Evolutionary conservation across 1,139 yeast species (phyloP).

Genomic region (Blastobotrys indianensis): DNA sequence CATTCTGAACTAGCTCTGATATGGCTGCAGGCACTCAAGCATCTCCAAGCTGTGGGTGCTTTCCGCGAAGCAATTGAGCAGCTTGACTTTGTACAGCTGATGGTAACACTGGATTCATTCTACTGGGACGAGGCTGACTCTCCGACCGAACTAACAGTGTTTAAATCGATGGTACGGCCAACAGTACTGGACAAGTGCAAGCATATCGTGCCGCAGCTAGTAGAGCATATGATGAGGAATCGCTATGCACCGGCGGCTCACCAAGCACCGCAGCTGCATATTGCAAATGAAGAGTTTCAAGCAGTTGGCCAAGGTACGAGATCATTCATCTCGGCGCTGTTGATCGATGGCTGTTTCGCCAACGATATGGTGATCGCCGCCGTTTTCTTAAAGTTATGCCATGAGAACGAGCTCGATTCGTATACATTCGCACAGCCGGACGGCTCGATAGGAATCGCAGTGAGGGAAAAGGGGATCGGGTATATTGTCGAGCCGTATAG

Average conservation of each 20-base stretch:
- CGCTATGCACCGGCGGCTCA: not conserved
- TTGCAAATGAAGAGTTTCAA: not conserved
- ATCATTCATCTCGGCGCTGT: not conserved
- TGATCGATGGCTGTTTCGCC: not conserved
- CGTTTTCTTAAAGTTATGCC: not conserved
- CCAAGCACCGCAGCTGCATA: slow-evolving; percentile 1
- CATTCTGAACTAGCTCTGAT: too few relatives aligned
- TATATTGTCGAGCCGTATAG: too few relatives aligned
- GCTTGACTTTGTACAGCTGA: not conserved
- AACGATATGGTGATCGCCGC: not conserved
- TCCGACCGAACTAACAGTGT: not conserved
- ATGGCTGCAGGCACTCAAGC: not conserved
- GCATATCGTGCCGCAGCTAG: too few relatives aligned
- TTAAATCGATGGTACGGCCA: too few relatives aligned
- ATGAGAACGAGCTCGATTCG: not conserved
- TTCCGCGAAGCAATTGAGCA: not conserved
- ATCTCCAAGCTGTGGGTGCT: not conserved
- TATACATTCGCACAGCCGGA: not conserved
- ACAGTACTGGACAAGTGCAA: too few relatives aligned
- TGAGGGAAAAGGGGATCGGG: too few relatives aligned
- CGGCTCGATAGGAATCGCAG: too few relatives aligned
- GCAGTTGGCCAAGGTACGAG: not conserved
- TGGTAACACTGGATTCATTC: not conserved
- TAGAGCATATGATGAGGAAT: too few relatives aligned
- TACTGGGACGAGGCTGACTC: not conserved